A percentile compares a stretch with the other conserved stretches of the same genome.
These are phyloP conservation scores for Heimioporus sp. DNA, from an alignment of 768 basidiomycete species.

Conservation along the genomic window DNA sequence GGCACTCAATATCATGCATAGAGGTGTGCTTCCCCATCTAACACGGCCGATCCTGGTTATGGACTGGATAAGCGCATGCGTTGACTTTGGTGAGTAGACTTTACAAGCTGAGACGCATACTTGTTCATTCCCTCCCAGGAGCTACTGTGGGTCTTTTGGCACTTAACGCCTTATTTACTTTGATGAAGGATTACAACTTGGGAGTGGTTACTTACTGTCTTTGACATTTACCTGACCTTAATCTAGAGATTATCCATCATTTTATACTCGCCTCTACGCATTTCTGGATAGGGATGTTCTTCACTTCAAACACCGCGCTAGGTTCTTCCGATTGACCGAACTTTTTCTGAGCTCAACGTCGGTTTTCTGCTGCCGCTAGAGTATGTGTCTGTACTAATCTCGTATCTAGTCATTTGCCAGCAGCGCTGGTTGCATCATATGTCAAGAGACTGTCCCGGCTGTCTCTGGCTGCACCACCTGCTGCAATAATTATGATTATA, in stretches of 20 bases:
- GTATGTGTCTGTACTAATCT: background rate
- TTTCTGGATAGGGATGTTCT: conserved; percentile 87
- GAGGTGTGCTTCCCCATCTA: conserved; percentile 79
- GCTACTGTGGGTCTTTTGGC: conserved; percentile 85
- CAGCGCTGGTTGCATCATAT: conserved; percentile 91
- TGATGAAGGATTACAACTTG: conserved; percentile 95
- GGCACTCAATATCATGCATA: conserved; percentile 76
- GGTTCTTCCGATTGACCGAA: conserved; percentile 92
- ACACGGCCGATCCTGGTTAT: conserved; percentile 78
- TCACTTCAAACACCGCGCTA: conserved; percentile 88
- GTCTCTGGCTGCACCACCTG: conserved; percentile 81
- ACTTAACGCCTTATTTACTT: conserved; percentile 84
- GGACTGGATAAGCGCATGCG: conserved; percentile 87
- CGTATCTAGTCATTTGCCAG: conserved; percentile 76
- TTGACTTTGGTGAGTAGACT: conserved; percentile 65
- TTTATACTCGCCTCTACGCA: conserved; percentile 89
- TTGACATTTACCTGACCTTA: background rate
- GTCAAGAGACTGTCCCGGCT: conserved; percentile 87
- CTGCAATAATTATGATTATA: conserved; percentile 86
- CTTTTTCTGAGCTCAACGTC: conserved; percentile 91
- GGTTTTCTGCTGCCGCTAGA: conserved; percentile 28
- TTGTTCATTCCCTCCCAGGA: conserved; percentile 42
- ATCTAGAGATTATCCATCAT: conserved; percentile 88
- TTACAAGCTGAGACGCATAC: background rate
- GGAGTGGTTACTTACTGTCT: conserved; percentile 37